Base-by-base conservation (phyloP, 2,329 filamentous ascomycete genomes). In the Moelleriella libera region DNA sequence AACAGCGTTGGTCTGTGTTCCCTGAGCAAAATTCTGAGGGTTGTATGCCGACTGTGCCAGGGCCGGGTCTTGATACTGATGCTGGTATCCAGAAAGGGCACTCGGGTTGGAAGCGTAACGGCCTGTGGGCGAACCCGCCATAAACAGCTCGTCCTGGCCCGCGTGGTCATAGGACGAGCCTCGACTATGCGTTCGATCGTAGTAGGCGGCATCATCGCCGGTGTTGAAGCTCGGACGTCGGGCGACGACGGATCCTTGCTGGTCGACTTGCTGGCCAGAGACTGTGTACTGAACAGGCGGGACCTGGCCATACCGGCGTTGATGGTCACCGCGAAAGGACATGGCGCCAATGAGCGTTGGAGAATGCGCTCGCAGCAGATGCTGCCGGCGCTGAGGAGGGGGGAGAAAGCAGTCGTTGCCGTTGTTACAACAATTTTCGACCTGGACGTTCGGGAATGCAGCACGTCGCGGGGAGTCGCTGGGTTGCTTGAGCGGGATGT, bases 181-280 rank as follows among this genome's bases (percentile, higher is more conserved):
- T 21, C 46, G 47, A 14, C 53, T 53, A 41, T 60, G 53, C 46
- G 61, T 57, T 46, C 59, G 60, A 46, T 65, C 59, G 55, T 76
- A 71, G 54, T 80, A 77, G 45, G 68, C 65, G 44, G 72, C 69
- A 61, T 90, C 85, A 62, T 92, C 86, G 53, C 83, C 85, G 54
- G 74, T 78, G 62, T 88, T 82, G 68, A 86, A 88, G 68, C 83
- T 90, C 45, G 78, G 75, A 53, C 78, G 75, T 54, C 84, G 73
- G 42, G 59, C 60, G 5, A 68, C 63, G 53, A 56, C 54, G 29
- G 48, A n/a, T 28, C 28, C 45, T 44, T 46, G 46, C 31, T 50
- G 46, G 31, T 49, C n/a, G 43, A 51, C 48, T 12, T 45, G 51
- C 46, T 64, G 68, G 50, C 63, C 62, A 44, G 70, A 66, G 53